A percentile compares a stretch with the other conserved stretches of the same genome.
phyloP scores from a whole-genome alignment of 805 yeast genomes.

The Yarrowia osloensis region DNA sequence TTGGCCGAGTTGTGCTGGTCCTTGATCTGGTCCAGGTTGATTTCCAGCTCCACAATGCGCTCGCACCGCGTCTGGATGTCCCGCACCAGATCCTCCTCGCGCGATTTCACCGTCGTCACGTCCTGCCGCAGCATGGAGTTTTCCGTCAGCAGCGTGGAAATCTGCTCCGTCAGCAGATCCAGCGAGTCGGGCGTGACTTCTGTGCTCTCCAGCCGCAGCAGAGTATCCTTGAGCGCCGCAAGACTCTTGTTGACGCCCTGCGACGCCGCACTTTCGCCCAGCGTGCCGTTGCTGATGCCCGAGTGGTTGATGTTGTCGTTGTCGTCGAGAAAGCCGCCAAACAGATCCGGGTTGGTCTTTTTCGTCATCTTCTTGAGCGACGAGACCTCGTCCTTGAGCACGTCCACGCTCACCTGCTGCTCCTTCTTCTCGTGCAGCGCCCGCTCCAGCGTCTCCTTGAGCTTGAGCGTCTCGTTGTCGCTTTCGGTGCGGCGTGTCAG shows the following conservation, averaged over 20 bases:
- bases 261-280: slow-evolving; percentile 9
- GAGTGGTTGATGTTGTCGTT: slow-evolving; percentile 18
- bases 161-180: not conserved
- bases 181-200: not conserved
- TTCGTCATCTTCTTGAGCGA: slow-evolving; percentile 24
- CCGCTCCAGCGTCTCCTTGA: slow-evolving; percentile 34
- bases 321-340: slow-evolving; percentile 25
- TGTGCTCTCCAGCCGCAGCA: not conserved
- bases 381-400: slow-evolving; percentile 35
- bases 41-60: slow-evolving; percentile 48
- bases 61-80: slow-evolving; percentile 43
- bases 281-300: slow-evolving; percentile 10
- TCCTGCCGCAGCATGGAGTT: slow-evolving; percentile 8
- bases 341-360: not conserved
- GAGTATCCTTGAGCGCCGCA: slow-evolving; percentile 1
- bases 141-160: not conserved
- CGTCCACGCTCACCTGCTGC: slow-evolving; percentile 33
- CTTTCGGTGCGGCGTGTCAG: not conserved
- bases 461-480: slow-evolving; percentile 26
- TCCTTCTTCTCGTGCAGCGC: slow-evolving; percentile 37
- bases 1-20: slow-evolving; percentile 42
- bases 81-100: slow-evolving; percentile 39
- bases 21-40: slow-evolving; percentile 47
- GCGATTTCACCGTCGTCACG: slow-evolving; percentile 31
- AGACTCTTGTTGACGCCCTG: slow-evolving; percentile 5